These are phyloP conservation scores for Galium porrigens DNA, from an alignment of 305 asterid genomes.

Conservation along the genomic window DNA sequence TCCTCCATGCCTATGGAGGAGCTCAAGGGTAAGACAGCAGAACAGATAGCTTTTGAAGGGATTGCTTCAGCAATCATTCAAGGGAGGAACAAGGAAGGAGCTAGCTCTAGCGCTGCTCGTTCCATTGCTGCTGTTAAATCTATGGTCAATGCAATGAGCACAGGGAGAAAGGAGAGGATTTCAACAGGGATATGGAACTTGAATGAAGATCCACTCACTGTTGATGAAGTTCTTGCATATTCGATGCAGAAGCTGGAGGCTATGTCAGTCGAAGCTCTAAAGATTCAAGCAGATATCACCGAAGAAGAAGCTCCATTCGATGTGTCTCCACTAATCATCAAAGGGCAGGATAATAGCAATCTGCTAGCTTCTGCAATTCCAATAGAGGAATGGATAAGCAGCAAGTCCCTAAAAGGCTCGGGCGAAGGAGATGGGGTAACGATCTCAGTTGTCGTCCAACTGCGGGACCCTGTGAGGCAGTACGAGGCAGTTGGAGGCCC, in stretches of 20 bases:
- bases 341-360: slow-evolving; percentile 20
- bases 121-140: slow-evolving; percentile 50
- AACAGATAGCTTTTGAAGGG: slow-evolving; percentile 86
- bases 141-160: slow-evolving; percentile 49
- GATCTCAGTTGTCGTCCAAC: slow-evolving; percentile 36
- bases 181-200: slow-evolving; percentile 71
- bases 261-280: slow-evolving; percentile 55
- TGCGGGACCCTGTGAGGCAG: slow-evolving; percentile 74
- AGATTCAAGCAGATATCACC: slow-evolving; percentile 49
- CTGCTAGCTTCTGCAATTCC: slow-evolving; percentile 41
- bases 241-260: slow-evolving; percentile 68
- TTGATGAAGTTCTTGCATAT: slow-evolving; percentile 45
- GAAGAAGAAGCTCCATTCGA: slow-evolving; percentile 72
- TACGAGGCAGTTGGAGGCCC: slow-evolving; percentile 87
- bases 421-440: slow-evolving; percentile 16
- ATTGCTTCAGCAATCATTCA: slow-evolving; percentile 71
- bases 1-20: slow-evolving; percentile 74
- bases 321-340: slow-evolving; percentile 40
- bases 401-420: slow-evolving; percentile 6
- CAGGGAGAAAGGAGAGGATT: slow-evolving; percentile 45
- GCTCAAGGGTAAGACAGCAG: slow-evolving; percentile 68
- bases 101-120: slow-evolving; percentile 71
- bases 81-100: slow-evolving; percentile 64
- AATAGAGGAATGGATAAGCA: slow-evolving; percentile 45
- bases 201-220: slow-evolving; percentile 37